Conservation (phyloP, 2,329 filamentous ascomycete species). For the Clarireedia homoeocarpa region DNA sequence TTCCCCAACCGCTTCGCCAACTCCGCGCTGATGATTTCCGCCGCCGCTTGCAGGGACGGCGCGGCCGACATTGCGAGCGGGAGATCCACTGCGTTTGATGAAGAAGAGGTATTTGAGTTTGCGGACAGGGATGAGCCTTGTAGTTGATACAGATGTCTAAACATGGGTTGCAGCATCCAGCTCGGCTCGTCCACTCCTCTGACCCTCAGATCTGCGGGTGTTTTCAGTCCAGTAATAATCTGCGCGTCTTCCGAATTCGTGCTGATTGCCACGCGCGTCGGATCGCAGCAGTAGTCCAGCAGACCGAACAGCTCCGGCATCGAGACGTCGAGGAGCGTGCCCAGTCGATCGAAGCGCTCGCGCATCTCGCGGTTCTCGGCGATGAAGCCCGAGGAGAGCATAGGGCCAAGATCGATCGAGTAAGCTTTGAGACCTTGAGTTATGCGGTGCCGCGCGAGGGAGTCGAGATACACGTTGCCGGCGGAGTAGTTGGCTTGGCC, state of each 20-base stretch:
- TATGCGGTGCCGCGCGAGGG: slow-evolving; percentile 12
- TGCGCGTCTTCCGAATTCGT: neutral
- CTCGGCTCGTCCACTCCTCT: neutral
- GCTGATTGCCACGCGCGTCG: neutral
- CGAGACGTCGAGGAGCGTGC: neutral
- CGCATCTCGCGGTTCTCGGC: slow-evolving; percentile 14
- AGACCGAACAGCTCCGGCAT: neutral
- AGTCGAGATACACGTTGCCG: slow-evolving; percentile 28
- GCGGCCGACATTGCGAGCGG: neutral
- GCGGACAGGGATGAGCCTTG: neutral
- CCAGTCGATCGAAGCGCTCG: neutral
- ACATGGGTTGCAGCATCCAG: neutral
- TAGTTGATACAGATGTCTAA: neutral
- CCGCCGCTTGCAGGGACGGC: neutral
- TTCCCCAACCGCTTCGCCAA: slow-evolving; percentile 34
- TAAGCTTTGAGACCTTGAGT: slow-evolving; percentile 9
- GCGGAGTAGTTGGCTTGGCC: slow-evolving; percentile 16
- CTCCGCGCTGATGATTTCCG: slow-evolving; percentile 7
- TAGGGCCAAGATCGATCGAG: slow-evolving; percentile 15
- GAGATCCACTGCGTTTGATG: neutral
- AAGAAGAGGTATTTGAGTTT: neutral
- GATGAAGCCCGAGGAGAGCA: slow-evolving; percentile 16
- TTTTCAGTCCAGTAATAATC: neutral
- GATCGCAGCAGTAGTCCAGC: neutral
- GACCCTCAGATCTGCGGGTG: neutral